Evolutionary conservation across 805 yeast species (phyloP).

Genomic region (Nakazawaea populi): DNA sequence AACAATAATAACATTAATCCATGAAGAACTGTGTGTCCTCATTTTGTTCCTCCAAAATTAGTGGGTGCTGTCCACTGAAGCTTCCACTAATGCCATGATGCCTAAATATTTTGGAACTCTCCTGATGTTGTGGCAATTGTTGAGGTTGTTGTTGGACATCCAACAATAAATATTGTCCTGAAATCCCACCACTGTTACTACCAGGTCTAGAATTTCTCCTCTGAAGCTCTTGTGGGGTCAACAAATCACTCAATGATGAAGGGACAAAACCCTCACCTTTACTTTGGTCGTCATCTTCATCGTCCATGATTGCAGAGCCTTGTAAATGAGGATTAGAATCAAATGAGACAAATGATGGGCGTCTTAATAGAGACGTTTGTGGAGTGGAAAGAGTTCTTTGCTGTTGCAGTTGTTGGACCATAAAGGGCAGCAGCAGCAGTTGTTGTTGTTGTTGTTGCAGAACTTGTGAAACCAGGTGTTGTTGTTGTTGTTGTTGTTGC

Average conservation of each 20-base stretch:
- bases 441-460: constrained; percentile 8
- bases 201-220: constrained; percentile 59
- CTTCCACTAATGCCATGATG: not conserved
- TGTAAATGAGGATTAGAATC: constrained; percentile 1
- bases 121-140: not conserved
- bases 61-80: constrained; percentile 1
- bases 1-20: constrained; percentile 3
- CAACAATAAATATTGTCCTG: constrained; percentile 2
- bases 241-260: constrained; percentile 66
- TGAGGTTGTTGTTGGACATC: not conserved
- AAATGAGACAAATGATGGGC: constrained; percentile 2
- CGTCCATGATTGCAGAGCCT: constrained; percentile 15
- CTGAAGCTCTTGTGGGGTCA: constrained; percentile 73
- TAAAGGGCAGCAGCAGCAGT: not conserved
- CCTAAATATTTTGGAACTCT: not conserved
- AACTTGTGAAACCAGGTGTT: not conserved
- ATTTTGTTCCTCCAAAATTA: constrained; percentile 5
- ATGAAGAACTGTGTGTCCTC: constrained; percentile 9
- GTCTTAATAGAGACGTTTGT: not conserved
- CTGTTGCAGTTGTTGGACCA: constrained; percentile 7
- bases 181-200: constrained; percentile 5
- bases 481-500: constrained; percentile 9
- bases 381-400: constrained; percentile 6
- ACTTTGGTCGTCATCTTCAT: constrained; percentile 34
- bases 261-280: constrained; percentile 80